phyloP scores from a whole-genome alignment of 2,329 filamentous ascomycete species.

The Teratosphaeria pseudoeucalypti region DNA sequence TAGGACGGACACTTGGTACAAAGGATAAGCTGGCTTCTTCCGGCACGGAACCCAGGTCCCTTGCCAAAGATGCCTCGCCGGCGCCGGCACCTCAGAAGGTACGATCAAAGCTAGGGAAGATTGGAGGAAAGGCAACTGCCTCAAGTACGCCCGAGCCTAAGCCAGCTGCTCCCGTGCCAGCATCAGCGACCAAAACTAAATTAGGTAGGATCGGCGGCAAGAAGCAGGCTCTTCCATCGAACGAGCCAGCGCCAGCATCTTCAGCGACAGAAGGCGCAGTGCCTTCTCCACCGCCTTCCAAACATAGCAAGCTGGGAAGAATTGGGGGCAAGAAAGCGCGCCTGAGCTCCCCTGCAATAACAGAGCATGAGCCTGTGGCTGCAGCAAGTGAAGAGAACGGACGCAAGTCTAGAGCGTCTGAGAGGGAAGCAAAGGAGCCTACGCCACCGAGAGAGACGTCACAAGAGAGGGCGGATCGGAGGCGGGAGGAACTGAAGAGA shows the following conservation, averaged over 20 bases:
- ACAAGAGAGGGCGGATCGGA: slow-evolving; percentile 45
- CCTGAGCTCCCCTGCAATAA: neutral
- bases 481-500: slow-evolving; percentile 46
- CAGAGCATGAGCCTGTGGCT: neutral
- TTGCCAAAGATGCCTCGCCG: slow-evolving; percentile 1
- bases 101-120: slow-evolving; percentile 2
- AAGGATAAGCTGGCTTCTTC: slow-evolving; percentile 1
- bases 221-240: neutral
- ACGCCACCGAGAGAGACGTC: slow-evolving; percentile 29
- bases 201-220: neutral
- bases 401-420: neutral
- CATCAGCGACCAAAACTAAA: neutral
- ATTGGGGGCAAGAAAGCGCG: neutral
- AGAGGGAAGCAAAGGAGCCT: slow-evolving; percentile 20
- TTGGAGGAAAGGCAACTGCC: slow-evolving; percentile 2
- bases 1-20: slow-evolving; percentile 10
- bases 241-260: neutral
- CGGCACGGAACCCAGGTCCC: neutral
- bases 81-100: neutral
- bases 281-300: neutral
- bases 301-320: neutral
- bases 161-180: neutral
- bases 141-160: neutral
- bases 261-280: neutral
- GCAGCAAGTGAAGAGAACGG: neutral